Base-by-base conservation (phyloP, 1,139 yeast genomes). In the Hansenula sp. region DNA sequence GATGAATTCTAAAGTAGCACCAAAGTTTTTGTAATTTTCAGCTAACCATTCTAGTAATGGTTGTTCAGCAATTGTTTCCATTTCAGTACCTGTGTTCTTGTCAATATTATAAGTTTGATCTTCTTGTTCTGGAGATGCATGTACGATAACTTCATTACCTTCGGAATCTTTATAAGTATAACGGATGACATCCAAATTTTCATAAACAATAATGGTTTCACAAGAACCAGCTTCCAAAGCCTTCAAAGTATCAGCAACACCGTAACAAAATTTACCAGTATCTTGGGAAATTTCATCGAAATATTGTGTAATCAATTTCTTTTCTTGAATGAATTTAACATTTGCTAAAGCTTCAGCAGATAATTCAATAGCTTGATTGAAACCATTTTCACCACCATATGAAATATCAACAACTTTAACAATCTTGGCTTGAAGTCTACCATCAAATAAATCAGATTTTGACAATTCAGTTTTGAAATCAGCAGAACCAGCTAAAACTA, bases 301-400 rank as follows among this genome's bases (percentile, higher is more conserved):
- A 72, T 91, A 93, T 55, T 76, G 77, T 52, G 88, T 86, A 65
- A 93, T 83, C 59, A 93, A 81, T 72, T 91, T 91, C 88, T 93
- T 93, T 69, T 93, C 99, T 72, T 93, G 99, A 49, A 93, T 94
- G 65, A 93, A 93, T 69, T 93, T 93, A 58, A 93, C 99, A 65
- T 91, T 93, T 42, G 98, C 86, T 60, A 93, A 77, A 21, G 99
- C 87, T 73, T 93, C 99, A 36, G 97, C 96, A 27, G 97, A 86
- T 55, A 93, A 76, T 69, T 93, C 99, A 61, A 93, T 93, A 42
- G 99, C 99, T 72, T 93, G 99, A 72, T 93, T 93, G 76, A 93
- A 93, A 41, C 99, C 99, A 66, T 93, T 93, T 70, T 93, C 99
- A 61, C 99, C 99, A 67, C 99, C 99, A 63, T 93, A 93, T 3